These are phyloP conservation scores for Aspergillus melleus DNA, from an alignment of 2,329 filamentous ascomycete species.

Conservation along the genomic window DNA sequence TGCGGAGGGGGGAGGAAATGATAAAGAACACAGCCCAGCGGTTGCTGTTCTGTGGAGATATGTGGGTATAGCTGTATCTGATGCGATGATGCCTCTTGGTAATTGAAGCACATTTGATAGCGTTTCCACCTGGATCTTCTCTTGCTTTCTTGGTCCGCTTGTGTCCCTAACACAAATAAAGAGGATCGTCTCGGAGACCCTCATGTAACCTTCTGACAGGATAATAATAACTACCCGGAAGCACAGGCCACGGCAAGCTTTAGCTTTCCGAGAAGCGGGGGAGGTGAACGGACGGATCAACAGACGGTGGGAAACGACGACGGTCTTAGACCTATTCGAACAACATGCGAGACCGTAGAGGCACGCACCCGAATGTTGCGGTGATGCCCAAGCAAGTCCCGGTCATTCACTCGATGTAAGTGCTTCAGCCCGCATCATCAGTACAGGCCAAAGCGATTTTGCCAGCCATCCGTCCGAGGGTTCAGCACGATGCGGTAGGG, in stretches of 20 bases:
- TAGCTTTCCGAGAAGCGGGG: neutral
- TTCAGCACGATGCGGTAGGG: conserved; percentile 92
- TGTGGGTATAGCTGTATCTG: conserved; percentile 16
- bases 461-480: conserved; percentile 77
- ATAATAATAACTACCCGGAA: neutral
- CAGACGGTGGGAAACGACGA: neutral
- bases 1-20: neutral
- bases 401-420: neutral
- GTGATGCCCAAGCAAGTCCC: neutral
- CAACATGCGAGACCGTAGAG: too few species aligned
- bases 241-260: neutral
- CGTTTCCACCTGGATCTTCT: neutral
- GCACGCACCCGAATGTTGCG: neutral
- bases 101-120: conserved; percentile 17
- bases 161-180: neutral
- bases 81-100: conserved; percentile 22
- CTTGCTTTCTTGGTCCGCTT: neutral
- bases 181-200: neutral
- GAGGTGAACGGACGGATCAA: neutral
- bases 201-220: neutral
- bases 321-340: too few species aligned
- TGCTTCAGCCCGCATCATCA: conserved; percentile 34
- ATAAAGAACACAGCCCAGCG: conserved; percentile 6
- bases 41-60: conserved; percentile 2
- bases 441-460: conserved; percentile 75